Base-by-base conservation (phyloP, 108 stramenopile genomes). In the Asterionellopsis glacialis region DNA sequence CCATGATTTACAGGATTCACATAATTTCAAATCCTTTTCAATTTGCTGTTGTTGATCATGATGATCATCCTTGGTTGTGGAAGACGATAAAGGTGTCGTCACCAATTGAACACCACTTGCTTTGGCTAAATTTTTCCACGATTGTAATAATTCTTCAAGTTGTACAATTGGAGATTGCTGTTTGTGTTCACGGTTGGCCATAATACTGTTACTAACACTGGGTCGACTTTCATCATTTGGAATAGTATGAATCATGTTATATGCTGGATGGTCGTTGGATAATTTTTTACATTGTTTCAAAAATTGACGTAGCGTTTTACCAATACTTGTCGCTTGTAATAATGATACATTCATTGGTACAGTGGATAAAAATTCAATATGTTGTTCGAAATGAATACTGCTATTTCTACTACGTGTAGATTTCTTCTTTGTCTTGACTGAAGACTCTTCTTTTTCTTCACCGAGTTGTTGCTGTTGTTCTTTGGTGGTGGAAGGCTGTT, bases 101-200 rank as follows among this genome's bases (percentile, higher is more conserved):
- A 16, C 51, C 49, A 71, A 44, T 10, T 56, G 23, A 23, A 73
- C 74, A 11, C 73, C 75, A 49, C 63, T 67, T 0, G 59, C 48
- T 16, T 53, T 65, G 7, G 84, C 79, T 48, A 81, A 60, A 13
- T 63, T 64, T 65, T 65, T 85, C 84, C 84, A 80, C 4, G 53
- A 45, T 28, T 60, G 41, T 19, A 80, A 50, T 33, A 75, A 57
- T 28, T 42, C 43, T 23, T 69, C 55, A 13, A 80, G 33, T 22
- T 59, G 57, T 0, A 9, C 10, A 7, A 63, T 7, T 16, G 52
- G 59, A 19, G 68, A 67, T 28, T 21, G 56, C 4, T 15, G 18
- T 42, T 23, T 65, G 50, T 14, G 15, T 18, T 57, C 18, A 12
- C 16, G n/a, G n/a, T n/a, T n/a, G n/a, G n/a, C n/a, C n/a, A n/a